These are phyloP conservation scores for Geoglossum cookeanum DNA, from an alignment of 2,329 filamentous ascomycete species.

Conservation along the genomic window DNA sequence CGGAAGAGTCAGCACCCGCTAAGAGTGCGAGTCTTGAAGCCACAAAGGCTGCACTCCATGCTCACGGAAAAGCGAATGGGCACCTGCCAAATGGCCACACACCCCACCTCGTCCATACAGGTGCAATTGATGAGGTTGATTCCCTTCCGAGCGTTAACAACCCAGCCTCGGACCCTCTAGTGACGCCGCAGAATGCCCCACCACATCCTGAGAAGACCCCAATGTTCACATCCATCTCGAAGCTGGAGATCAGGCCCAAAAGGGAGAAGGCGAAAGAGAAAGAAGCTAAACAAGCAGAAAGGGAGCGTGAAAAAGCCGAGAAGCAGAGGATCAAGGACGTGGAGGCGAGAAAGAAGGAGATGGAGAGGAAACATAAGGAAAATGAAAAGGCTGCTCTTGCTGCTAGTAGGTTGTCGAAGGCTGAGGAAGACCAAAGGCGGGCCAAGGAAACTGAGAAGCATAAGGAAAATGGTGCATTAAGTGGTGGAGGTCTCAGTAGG, in stretches of 20 bases:
- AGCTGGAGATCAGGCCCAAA: slow-evolving; percentile 36
- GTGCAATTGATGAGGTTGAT: slow-evolving; percentile 15
- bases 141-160: slow-evolving; percentile 43
- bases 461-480: slow-evolving; percentile 20
- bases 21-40: slow-evolving; percentile 11
- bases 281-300: slow-evolving; percentile 31
- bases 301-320: slow-evolving; percentile 35
- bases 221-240: slow-evolving; percentile 9
- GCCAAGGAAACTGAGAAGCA: slow-evolving; percentile 8
- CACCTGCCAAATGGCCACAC: slow-evolving; percentile 10
- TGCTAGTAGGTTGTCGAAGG: slow-evolving; percentile 43
- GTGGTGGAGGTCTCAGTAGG: slow-evolving; percentile 33
- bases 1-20: slow-evolving; percentile 39
- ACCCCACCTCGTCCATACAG: slow-evolving; percentile 11
- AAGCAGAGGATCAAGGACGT: slow-evolving; percentile 21
- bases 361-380: slow-evolving; percentile 38
- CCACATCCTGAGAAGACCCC: slow-evolving; percentile 7
- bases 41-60: not conserved
- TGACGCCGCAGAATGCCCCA: slow-evolving; percentile 19
- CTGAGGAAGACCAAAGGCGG: slow-evolving; percentile 27
- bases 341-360: slow-evolving; percentile 29
- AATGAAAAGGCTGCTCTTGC: slow-evolving; percentile 46
- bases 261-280: slow-evolving; percentile 44
- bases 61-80: slow-evolving; percentile 13
- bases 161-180: slow-evolving; percentile 36